phyloP scores from a whole-genome alignment of 140 eudicot species.

The Erigeron philadelphicus region DNA sequence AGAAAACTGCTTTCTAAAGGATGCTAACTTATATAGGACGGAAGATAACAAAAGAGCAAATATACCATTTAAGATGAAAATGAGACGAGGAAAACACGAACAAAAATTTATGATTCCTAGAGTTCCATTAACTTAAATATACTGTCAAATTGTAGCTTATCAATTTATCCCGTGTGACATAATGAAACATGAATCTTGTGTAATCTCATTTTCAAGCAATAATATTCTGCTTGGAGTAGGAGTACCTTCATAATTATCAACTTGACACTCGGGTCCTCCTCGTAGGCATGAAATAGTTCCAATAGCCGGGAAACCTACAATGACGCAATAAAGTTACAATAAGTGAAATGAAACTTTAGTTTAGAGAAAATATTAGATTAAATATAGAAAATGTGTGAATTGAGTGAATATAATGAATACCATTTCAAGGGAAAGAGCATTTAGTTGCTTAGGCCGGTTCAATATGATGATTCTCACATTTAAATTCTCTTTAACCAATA shows the following conservation, averaged over 20 bases:
- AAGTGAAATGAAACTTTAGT: not conserved
- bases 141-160: not conserved
- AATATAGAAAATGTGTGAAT: no score
- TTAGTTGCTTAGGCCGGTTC: slow-evolving; percentile 87
- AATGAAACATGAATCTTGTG: not conserved
- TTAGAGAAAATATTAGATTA: no score
- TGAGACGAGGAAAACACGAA: not conserved
- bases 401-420: slow-evolving; percentile 24
- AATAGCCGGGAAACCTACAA: slow-evolving; percentile 58
- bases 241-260: slow-evolving; percentile 75
- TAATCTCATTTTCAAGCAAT: slow-evolving; percentile 2
- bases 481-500: slow-evolving; percentile 56
- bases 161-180: no score
- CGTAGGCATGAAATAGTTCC: slow-evolving; percentile 66
- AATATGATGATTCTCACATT: slow-evolving; percentile 43
- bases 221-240: not conserved
- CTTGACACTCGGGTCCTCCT: slow-evolving; percentile 61
- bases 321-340: not conserved
- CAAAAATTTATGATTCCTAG: not conserved
- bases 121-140: not conserved
- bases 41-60: not conserved
- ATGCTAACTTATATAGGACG: not conserved
- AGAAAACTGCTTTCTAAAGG: not conserved
- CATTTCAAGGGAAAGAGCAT: slow-evolving; percentile 70
- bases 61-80: not conserved